A percentile compares a stretch with the other conserved stretches of the same genome.
phyloP scores from a whole-genome alignment of 2,329 filamentous ascomycete species.

The Aspergillus quadricinctus region DNA sequence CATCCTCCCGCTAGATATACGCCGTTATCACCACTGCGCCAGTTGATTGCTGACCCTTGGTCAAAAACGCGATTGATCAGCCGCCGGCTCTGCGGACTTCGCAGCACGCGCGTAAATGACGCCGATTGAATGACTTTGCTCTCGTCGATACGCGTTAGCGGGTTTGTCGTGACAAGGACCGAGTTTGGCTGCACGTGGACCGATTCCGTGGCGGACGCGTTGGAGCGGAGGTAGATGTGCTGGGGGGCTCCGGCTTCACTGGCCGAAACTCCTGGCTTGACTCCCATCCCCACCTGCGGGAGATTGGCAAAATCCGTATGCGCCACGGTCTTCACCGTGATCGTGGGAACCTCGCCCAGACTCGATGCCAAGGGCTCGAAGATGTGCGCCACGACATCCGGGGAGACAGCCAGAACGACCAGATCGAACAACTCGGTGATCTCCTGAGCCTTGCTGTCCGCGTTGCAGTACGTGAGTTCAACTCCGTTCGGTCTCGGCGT shows the following conservation, averaged over 20 bases:
- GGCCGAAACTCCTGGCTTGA: neutral
- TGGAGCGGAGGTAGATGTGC: slow-evolving; percentile 32
- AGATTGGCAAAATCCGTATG: slow-evolving; percentile 31
- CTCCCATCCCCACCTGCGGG: slow-evolving; percentile 7
- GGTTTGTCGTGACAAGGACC: slow-evolving; percentile 51
- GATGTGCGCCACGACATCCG: slow-evolving; percentile 48
- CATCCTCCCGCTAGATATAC: slow-evolving; percentile 57
- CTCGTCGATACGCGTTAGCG: slow-evolving; percentile 38
- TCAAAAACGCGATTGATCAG: slow-evolving; percentile 47
- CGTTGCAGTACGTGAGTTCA: slow-evolving; percentile 3
- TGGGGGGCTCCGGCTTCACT: slow-evolving; percentile 15
- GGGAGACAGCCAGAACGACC: slow-evolving; percentile 54
- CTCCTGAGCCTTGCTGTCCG: slow-evolving; percentile 5
- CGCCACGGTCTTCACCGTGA: slow-evolving; percentile 47
- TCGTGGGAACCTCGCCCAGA: slow-evolving; percentile 39
- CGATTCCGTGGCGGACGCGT: slow-evolving; percentile 44
- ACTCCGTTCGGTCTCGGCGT: slow-evolving; percentile 1
- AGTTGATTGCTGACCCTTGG: slow-evolving; percentile 1
- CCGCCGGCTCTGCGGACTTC: slow-evolving; percentile 46
- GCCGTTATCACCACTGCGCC: slow-evolving; percentile 52
- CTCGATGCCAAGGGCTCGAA: slow-evolving; percentile 39
- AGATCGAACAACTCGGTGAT: slow-evolving; percentile 11
- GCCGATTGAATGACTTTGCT: slow-evolving; percentile 43
- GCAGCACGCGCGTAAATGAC: slow-evolving; percentile 51
- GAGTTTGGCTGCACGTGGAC: slow-evolving; percentile 51